Evolutionary conservation across 208 protist genomes (phyloP).

Genomic region (Trypanosoma mega): DNA sequence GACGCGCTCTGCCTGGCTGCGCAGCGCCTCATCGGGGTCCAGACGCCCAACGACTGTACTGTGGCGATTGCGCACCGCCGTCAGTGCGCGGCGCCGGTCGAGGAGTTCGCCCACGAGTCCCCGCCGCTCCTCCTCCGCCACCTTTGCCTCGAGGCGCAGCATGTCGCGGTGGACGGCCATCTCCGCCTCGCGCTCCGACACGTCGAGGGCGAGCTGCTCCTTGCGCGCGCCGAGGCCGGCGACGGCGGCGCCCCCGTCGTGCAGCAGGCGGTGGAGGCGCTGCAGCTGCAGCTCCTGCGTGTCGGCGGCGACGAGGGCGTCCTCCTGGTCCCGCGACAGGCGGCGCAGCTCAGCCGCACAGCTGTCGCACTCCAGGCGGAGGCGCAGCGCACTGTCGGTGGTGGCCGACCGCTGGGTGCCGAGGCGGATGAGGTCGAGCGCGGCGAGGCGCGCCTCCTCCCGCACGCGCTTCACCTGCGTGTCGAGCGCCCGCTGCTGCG

Average conservation of each 20-base stretch:
- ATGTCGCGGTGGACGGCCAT: constrained; percentile 86
- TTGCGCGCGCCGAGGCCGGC: constrained; percentile 74
- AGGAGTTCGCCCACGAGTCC: constrained; percentile 66
- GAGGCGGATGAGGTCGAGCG: constrained; percentile 53
- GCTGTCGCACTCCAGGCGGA: constrained; percentile 81
- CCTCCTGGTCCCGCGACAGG: constrained; percentile 66
- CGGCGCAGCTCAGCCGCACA: constrained; percentile 48
- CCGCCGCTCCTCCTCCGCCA: constrained; percentile 80
- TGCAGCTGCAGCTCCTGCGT: constrained; percentile 89
- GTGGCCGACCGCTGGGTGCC: constrained; percentile 46
- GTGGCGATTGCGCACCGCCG: constrained; percentile 69
- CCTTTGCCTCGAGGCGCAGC: constrained; percentile 72
- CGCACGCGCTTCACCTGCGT: constrained; percentile 90
- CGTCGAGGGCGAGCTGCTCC: constrained; percentile 57
- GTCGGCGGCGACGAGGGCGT: constrained; percentile 78
- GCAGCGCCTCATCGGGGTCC: constrained; percentile 57
- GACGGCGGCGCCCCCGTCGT: constrained; percentile 56
- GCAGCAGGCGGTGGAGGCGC: constrained; percentile 51
- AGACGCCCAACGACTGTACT: constrained; percentile 73
- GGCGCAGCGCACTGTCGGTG: constrained; percentile 68
- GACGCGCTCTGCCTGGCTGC: constrained; percentile 83
- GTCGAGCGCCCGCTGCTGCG: constrained; percentile 78
- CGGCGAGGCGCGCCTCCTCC: constrained; percentile 74
- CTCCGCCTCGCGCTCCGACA: constrained; percentile 74
- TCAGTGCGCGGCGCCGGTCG: constrained; percentile 59